Percentiles rank a stretch among this genome's conserved stretches.
Conservation (phyloP, 2,329 filamentous ascomycete genomes). For the Trichoderma lentiforme region DNA sequence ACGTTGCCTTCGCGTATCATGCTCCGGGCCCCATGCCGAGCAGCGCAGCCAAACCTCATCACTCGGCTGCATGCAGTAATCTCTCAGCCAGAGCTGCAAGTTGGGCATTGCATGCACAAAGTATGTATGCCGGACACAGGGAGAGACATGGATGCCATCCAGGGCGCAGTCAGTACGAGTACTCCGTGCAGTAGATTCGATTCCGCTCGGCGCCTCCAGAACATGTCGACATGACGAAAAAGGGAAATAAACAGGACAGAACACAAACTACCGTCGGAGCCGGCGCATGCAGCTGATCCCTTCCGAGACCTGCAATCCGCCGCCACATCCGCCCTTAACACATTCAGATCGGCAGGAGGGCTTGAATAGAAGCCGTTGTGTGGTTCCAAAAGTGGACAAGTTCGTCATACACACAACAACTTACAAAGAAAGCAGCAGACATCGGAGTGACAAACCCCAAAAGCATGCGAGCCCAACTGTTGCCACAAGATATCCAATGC, state of each 20-base stretch:
- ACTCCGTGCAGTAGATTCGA: not conserved
- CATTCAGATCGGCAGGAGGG: slow-evolving; percentile 14
- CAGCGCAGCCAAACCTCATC: not conserved
- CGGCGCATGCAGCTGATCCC: slow-evolving; percentile 14
- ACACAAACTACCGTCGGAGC: slow-evolving; percentile 3
- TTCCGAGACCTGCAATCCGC: slow-evolving; percentile 9
- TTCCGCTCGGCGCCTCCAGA: not conserved
- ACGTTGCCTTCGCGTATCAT: slow-evolving; percentile 10
- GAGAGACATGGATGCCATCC: not conserved
- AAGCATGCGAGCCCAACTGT: slow-evolving; percentile 10
- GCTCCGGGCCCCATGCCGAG: slow-evolving; percentile 1
- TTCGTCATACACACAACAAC: slow-evolving; percentile 4
- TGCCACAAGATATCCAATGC: not conserved
- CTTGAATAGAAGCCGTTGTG: not conserved
- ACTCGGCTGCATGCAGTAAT: slow-evolving; percentile 11
- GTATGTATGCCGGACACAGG: not conserved
- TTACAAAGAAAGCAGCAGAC: not conserved
- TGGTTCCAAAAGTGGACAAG: not conserved
- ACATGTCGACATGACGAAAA: not conserved
- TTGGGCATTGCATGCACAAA: not conserved
- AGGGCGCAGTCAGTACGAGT: not conserved
- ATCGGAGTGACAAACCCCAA: not conserved
- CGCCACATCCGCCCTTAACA: slow-evolving; percentile 12
- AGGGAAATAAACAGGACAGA: not conserved
- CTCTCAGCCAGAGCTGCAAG: not conserved